Base-by-base conservation (phyloP, 1,139 yeast species). In the Sugiyamaella japonica region DNA sequence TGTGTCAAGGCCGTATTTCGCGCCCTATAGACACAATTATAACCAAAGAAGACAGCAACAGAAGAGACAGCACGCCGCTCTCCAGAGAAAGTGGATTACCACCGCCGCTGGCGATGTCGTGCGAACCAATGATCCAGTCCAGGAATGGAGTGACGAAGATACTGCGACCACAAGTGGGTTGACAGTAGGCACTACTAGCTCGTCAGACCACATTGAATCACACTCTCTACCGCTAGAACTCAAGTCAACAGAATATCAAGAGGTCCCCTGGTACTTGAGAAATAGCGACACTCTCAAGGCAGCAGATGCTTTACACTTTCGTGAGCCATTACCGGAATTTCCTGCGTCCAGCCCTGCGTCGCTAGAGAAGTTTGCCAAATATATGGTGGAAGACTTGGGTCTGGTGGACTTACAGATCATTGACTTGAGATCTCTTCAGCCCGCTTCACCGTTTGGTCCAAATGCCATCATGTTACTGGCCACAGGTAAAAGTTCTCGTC, bases 401-500 rank as follows among this genome's bases (percentile, higher is more conserved):
- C 72, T 90, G 49, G 73, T 73, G 3, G 83, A 88, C 56, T 66
- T 89, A 37, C 67, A 73, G 43, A 66, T 90, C 1, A 81, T 86
- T 61, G 96, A 83, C 62, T 68, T 80, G 53, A 70, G 82, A 56
- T 69, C 77, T 42, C 75, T 74, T 28, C 79, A 78, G 48, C 77
- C 79, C 2, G 78, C 77, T 2, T 73, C 76, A 7, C 74, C 78
- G 1, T 64, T 71, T 39, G 78, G 76, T 32, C 71, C 66, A 55
- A 71, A 52, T 58, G 78, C 63, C 63, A 76, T 56, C 63, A 80
- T 86, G 73, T 71, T 90, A 4, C 72, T 91, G 1, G 80, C 84
- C n/a, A 80, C 95, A 0, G 97, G 96, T 1, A 86, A 85, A 66
- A 84, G 93, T 28, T 81, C 83, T 43, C 84, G 81, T 59, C 98